phyloP scores from a whole-genome alignment of 1,139 yeast genomes.

The Ogataea hybrid region DNA sequence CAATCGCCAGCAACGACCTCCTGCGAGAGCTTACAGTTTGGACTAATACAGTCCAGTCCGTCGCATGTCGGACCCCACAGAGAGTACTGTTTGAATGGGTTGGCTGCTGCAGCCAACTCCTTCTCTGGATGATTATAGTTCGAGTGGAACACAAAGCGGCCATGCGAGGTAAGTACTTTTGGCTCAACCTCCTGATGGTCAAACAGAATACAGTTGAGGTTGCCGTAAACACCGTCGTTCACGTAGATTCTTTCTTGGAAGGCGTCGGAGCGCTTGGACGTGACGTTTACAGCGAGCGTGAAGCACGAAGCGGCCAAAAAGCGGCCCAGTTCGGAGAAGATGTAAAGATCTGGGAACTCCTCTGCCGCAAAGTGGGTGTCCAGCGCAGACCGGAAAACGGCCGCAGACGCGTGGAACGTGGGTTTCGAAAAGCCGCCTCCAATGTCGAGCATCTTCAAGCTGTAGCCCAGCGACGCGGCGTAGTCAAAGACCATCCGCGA shows the following conservation, averaged over 20 bases:
- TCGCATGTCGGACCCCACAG: constrained; percentile 99
- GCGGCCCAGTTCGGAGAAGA: constrained; percentile 95
- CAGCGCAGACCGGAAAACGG: constrained; percentile 55
- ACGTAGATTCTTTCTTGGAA: constrained; percentile 60
- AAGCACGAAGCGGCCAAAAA: constrained; percentile 85
- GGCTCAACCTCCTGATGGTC: constrained; percentile 88
- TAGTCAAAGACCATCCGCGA: constrained; percentile 68
- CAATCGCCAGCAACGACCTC: constrained; percentile 85
- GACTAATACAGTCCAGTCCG: constrained; percentile 83
- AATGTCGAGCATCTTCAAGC: constrained; percentile 62
- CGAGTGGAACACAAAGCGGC: constrained; percentile 46
- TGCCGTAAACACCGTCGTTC: constrained; percentile 95
- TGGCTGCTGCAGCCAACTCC: constrained; percentile 18
- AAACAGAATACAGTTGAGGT: constrained; percentile 87
- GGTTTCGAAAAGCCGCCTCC: constrained; percentile 91
- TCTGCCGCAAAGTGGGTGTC: constrained; percentile 54
- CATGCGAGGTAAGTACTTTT: constrained; percentile 55
- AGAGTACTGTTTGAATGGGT: constrained; percentile 43
- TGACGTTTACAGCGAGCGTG: constrained; percentile 79
- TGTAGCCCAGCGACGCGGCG: constrained; percentile 46
- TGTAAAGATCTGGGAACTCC: constrained; percentile 39
- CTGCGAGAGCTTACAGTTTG: constrained; percentile 49
- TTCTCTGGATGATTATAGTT: constrained; percentile 22
- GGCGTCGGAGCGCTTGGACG: constrained; percentile 61
- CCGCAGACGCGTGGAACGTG: constrained; percentile 62